phyloP scores from a whole-genome alignment of 768 basidiomycete genomes.

The Tulasnella sp. region DNA sequence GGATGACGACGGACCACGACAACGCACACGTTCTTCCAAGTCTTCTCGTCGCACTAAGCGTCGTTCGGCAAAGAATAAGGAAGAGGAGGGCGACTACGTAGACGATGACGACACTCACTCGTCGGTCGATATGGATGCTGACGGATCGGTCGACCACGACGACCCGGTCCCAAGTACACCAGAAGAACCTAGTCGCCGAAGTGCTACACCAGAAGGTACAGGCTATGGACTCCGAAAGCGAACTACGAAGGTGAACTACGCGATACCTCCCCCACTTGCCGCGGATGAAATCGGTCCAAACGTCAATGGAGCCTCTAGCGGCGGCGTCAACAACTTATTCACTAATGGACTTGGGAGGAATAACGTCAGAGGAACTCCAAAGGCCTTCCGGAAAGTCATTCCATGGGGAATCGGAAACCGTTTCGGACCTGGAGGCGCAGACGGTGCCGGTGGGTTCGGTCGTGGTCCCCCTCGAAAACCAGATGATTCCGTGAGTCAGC shows the following conservation, averaged over 20 bases:
- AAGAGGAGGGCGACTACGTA: slow-evolving; percentile 12
- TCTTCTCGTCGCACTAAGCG: neutral
- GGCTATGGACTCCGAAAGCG: slow-evolving; percentile 59
- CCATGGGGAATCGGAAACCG: slow-evolving; percentile 58
- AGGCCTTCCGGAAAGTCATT: slow-evolving; percentile 59
- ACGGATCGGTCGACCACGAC: slow-evolving; percentile 8
- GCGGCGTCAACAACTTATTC: slow-evolving; percentile 25
- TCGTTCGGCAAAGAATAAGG: neutral
- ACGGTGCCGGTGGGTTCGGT: slow-evolving; percentile 56
- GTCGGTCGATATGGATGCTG: slow-evolving; percentile 9
- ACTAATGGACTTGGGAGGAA: slow-evolving; percentile 23
- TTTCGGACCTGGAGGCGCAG: neutral
- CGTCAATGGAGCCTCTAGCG: slow-evolving; percentile 31
- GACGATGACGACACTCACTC: slow-evolving; percentile 1
- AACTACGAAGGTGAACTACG: slow-evolving; percentile 53
- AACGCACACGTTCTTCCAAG: neutral
- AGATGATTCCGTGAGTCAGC: slow-evolving; percentile 57
- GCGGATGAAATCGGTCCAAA: slow-evolving; percentile 37
- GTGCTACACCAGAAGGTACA: slow-evolving; percentile 19
- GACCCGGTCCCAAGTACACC: slow-evolving; percentile 6
- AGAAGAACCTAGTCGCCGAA: slow-evolving; percentile 6
- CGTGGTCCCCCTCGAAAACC: slow-evolving; percentile 23
- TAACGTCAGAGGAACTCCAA: slow-evolving; percentile 31
- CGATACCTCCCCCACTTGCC: slow-evolving; percentile 70
- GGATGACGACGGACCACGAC: neutral